A percentile compares a stretch with the other conserved stretches of the same genome.
These are phyloP conservation scores for Aspergillus felis DNA, from an alignment of 2,329 filamentous ascomycete species.

Conservation along the genomic window DNA sequence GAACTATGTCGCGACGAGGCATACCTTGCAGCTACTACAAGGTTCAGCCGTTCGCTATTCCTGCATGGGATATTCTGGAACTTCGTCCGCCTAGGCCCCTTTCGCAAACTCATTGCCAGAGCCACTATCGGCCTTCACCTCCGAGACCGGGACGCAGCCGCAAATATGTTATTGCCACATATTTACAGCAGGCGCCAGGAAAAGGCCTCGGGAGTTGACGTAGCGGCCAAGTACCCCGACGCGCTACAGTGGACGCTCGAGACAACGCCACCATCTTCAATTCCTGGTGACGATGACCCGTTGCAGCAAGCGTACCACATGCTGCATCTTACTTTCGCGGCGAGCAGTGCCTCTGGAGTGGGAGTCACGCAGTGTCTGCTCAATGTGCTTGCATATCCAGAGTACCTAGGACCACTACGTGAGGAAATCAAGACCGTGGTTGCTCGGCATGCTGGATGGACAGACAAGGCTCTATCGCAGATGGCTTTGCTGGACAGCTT, in stretches of 20 bases:
- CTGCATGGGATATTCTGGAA: slow-evolving; percentile 1
- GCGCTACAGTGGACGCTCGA: background rate
- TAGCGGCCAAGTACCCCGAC: background rate
- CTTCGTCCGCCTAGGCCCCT: background rate
- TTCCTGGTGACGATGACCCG: background rate
- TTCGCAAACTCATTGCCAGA: background rate
- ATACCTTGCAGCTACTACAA: background rate
- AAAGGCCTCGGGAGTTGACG: background rate
- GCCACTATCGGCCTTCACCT: background rate
- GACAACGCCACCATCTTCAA: background rate
- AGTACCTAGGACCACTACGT: background rate
- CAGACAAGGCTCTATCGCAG: background rate
- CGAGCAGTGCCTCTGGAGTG: background rate
- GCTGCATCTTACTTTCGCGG: background rate
- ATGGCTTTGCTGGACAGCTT: background rate
- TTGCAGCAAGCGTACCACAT: background rate
- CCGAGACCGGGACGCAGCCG: background rate
- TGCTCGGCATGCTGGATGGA: background rate
- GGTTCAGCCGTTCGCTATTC: background rate
- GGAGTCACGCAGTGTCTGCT: background rate
- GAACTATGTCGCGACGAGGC: background rate
- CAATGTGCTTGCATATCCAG: background rate
- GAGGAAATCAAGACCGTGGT: background rate
- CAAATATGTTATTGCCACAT: background rate
- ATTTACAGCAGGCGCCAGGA: background rate